Percentiles rank a stretch among this genome's conserved stretches.
Evolutionary conservation across 768 basidiomycete genomes (phyloP).

Genomic region (Trametes gibbosa): DNA sequence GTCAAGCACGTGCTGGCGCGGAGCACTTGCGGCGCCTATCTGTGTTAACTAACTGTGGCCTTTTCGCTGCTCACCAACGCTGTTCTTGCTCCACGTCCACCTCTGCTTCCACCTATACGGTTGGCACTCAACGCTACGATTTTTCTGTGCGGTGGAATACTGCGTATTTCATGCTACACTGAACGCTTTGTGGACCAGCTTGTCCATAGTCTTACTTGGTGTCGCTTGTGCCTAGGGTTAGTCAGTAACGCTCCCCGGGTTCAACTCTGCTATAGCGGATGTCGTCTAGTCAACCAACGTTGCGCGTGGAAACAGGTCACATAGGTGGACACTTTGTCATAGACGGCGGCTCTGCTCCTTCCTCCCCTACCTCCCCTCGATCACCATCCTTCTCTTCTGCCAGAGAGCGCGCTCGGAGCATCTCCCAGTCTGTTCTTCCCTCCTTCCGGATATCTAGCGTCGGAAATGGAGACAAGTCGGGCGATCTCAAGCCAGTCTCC

Average conservation of each 20-base stretch:
- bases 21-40: background rate
- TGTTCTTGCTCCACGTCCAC: background rate
- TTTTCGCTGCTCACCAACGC: too few relatives aligned
- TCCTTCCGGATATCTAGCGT: constrained; percentile 32
- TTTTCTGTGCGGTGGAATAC: too few relatives aligned
- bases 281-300: constrained; percentile 11
- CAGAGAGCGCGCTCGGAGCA: constrained; percentile 23
- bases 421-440: constrained; percentile 26
- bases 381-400: constrained; percentile 14
- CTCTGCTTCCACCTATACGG: too few relatives aligned
- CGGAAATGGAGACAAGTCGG: constrained; percentile 24
- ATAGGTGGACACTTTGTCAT: background rate
- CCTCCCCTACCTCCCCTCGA: constrained; percentile 9
- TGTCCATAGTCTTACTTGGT: too few relatives aligned
- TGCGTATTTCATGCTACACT: too few relatives aligned
- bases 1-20: background rate
- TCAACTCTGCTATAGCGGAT: background rate
- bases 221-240: background rate
- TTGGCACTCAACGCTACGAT: too few relatives aligned
- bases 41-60: background rate
- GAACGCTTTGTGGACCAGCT: too few relatives aligned
- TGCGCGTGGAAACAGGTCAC: constrained; percentile 22
- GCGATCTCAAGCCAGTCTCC: constrained; percentile 17
- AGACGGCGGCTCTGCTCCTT: background rate
- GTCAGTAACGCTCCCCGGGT: background rate